phyloP scores from a whole-genome alignment of 177 flowering plant species.

The Viscum album region DNA sequence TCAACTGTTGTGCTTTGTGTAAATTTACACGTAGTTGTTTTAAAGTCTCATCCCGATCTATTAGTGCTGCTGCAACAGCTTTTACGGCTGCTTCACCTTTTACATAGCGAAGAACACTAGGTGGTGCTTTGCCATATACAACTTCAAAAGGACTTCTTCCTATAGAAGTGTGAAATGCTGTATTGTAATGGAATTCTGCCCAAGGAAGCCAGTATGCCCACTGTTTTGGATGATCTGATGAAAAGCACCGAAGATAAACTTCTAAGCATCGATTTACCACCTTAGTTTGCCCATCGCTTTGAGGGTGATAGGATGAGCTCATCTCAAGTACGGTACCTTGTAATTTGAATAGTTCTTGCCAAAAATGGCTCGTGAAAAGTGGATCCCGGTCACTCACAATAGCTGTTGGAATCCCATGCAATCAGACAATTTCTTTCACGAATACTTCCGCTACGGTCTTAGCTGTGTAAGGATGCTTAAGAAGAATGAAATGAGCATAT shows the following conservation, averaged over 20 bases:
- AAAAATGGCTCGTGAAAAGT: neutral
- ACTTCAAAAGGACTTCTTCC: neutral
- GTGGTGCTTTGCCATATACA: neutral
- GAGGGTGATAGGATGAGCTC: neutral
- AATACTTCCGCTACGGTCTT: too few relatives aligned
- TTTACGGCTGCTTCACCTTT: too few relatives aligned
- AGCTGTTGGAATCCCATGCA: neutral
- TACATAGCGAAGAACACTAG: too few relatives aligned
- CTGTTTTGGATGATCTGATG: neutral
- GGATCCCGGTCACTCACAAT: neutral
- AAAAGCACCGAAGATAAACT: neutral
- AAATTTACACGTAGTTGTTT: too few relatives aligned
- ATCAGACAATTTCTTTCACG: too few relatives aligned
- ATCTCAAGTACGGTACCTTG: neutral
- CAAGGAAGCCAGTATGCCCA: neutral
- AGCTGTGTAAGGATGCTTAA: too few relatives aligned
- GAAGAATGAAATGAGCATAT: too few relatives aligned
- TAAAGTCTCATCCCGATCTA: too few relatives aligned
- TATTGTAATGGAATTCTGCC: neutral
- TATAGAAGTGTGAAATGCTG: neutral
- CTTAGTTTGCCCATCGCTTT: neutral
- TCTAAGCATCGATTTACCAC: neutral
- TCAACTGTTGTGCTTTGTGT: too few relatives aligned
- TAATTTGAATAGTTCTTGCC: neutral
- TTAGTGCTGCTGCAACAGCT: too few relatives aligned